phyloP scores from a whole-genome alignment of 2,329 filamentous ascomycete species.

The Leptodontidium sp. region DNA sequence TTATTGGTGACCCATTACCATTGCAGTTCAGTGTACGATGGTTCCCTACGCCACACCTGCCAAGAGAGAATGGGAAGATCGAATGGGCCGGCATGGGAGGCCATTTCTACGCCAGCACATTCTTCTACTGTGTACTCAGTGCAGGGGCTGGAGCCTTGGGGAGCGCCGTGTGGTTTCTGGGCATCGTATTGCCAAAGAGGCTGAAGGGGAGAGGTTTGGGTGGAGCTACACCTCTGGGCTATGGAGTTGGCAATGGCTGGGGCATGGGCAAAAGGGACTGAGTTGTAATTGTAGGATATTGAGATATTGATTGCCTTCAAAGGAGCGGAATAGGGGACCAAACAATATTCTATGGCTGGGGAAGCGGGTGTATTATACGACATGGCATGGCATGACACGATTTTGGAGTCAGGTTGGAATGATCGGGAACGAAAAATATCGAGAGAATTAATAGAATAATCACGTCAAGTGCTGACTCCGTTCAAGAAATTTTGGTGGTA shows the following conservation, averaged over 20 bases:
- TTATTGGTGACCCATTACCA: conserved; percentile 87
- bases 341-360: neutral
- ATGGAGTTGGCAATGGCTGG: conserved; percentile 40
- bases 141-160: conserved; percentile 64
- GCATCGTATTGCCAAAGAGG: conserved; percentile 62
- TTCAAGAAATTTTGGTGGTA: too few relatives aligned
- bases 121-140: conserved; percentile 68
- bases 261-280: conserved; percentile 37
- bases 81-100: conserved; percentile 72
- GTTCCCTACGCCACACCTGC: conserved; percentile 80
- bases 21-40: conserved; percentile 84
- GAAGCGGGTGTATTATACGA: neutral
- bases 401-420: conserved; percentile 7
- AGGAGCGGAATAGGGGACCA: too few relatives aligned
- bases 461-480: neutral
- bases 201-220: conserved; percentile 39
- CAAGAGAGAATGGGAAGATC: conserved; percentile 69
- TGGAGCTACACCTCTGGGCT: conserved; percentile 43
- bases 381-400: conserved; percentile 5
- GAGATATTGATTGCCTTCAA: neutral
- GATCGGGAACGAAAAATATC: conserved; percentile 3
- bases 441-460: conserved; percentile 14
- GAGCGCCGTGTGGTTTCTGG: conserved; percentile 67
- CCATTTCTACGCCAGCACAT: conserved; percentile 68
- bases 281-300: neutral